phyloP scores from a whole-genome alignment of 108 stramenopile species.

The Nitzschia sp. region DNA sequence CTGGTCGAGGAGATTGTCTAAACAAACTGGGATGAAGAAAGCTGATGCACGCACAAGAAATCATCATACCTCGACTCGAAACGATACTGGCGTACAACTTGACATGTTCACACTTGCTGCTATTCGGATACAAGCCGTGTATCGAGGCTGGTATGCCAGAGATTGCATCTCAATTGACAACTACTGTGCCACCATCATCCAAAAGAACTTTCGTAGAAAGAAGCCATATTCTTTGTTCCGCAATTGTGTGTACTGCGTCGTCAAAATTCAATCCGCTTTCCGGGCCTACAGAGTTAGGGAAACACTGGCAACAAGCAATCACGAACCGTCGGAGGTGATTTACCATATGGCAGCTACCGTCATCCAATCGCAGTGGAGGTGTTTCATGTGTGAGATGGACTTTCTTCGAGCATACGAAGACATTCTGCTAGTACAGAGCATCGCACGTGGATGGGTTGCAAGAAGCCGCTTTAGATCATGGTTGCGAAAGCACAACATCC shows the following conservation, averaged over 20 bases:
- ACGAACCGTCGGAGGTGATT: slow-evolving; percentile 16
- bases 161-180: slow-evolving; percentile 69
- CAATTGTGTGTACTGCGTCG: slow-evolving; percentile 47
- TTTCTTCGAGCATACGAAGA: slow-evolving; percentile 59
- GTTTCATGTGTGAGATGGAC: slow-evolving; percentile 54
- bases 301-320: neutral
- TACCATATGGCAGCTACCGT: slow-evolving; percentile 51
- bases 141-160: slow-evolving; percentile 84
- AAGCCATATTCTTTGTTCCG: slow-evolving; percentile 43
- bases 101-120: slow-evolving; percentile 60
- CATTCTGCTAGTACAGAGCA: slow-evolving; percentile 65
- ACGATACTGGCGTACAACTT: neutral
- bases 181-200: slow-evolving; percentile 72
- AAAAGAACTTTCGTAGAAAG: slow-evolving; percentile 47
- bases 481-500: neutral
- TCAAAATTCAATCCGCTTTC: slow-evolving; percentile 59
- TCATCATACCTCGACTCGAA: neutral
- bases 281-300: slow-evolving; percentile 50
- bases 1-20: neutral
- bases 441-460: slow-evolving; percentile 58
- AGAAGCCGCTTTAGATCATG: slow-evolving; percentile 15
- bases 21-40: neutral
- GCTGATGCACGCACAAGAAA: neutral
- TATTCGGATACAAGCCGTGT: slow-evolving; percentile 65
- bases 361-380: slow-evolving; percentile 63